phyloP scores from a whole-genome alignment of 345 rosid genomes.

The Syzygium oleosum region DNA sequence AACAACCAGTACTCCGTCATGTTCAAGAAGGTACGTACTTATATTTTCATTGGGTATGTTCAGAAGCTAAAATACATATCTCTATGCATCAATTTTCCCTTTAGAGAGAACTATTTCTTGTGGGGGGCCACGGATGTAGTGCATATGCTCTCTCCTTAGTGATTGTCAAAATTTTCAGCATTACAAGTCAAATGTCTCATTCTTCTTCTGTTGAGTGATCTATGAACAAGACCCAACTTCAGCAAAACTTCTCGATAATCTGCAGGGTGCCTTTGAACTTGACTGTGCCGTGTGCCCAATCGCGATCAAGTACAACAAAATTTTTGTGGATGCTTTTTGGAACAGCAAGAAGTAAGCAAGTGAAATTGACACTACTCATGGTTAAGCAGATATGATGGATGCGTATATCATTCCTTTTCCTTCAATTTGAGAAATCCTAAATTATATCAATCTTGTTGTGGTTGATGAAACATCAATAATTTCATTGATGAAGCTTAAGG shows the following conservation, averaged over 20 bases:
- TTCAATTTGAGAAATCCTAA: not conserved
- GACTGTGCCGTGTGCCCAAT: conserved; percentile 93
- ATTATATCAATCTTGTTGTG: not conserved
- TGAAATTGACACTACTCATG: not conserved
- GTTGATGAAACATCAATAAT: not conserved
- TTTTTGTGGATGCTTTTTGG: conserved; percentile 99
- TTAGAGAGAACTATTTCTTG: not conserved
- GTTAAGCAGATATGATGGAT: not conserved
- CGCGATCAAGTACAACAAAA: conserved; percentile 93
- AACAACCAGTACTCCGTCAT: conserved; percentile 91
- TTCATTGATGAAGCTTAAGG: not conserved
- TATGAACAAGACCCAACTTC: not conserved
- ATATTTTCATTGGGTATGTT: not conserved
- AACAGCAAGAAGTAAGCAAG: conserved; percentile 82
- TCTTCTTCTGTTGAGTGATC: not conserved
- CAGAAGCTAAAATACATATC: not conserved
- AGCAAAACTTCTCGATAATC: conserved; percentile 9
- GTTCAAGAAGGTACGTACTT: conserved; percentile 80
- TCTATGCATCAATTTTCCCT: not conserved
- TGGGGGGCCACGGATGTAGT: not conserved
- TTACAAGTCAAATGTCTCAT: not conserved
- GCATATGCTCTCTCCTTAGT: not conserved
- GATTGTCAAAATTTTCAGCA: not conserved
- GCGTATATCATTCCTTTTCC: not conserved
- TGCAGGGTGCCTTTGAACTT: conserved; percentile 95